Conservation (phyloP, 176 grass and related monocot species). For the Lolium multiflorum region DNA sequence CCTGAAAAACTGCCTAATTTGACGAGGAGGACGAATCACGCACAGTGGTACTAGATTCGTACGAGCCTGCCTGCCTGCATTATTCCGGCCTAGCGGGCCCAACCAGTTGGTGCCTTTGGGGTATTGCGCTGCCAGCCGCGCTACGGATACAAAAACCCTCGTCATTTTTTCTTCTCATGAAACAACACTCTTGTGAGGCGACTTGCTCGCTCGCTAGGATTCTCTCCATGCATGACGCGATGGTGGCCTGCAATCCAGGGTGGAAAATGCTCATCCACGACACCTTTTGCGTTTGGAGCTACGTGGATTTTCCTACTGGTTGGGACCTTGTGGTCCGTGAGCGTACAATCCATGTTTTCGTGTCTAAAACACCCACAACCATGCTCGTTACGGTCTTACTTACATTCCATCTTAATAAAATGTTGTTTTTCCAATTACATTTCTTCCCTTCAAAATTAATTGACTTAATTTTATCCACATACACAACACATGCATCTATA, state of each 20-base stretch:
- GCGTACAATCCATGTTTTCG: not conserved
- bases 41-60: not conserved
- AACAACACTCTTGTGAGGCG: not conserved
- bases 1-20: conserved; percentile 29
- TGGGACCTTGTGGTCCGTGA: conserved; percentile 45
- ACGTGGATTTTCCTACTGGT: not conserved
- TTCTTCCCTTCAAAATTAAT: no score
- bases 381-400: not conserved
- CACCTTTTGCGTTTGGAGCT: conserved; percentile 45
- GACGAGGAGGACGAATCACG: not conserved
- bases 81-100: conserved; percentile 27
- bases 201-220: conserved; percentile 21
- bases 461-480: no score
- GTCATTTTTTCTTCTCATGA: not conserved
- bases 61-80: not conserved
- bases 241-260: conserved; percentile 37
- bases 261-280: conserved; percentile 25
- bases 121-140: conserved; percentile 29
- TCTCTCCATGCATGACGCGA: not conserved
- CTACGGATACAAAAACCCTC: not conserved
- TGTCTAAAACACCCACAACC: not conserved
- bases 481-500: no score
- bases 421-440: not conserved
- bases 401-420: no score
- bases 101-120: conserved; percentile 36